Evolutionary conservation across 768 basidiomycete species (phyloP).

Genomic region (Fomitopsis serialis): DNA sequence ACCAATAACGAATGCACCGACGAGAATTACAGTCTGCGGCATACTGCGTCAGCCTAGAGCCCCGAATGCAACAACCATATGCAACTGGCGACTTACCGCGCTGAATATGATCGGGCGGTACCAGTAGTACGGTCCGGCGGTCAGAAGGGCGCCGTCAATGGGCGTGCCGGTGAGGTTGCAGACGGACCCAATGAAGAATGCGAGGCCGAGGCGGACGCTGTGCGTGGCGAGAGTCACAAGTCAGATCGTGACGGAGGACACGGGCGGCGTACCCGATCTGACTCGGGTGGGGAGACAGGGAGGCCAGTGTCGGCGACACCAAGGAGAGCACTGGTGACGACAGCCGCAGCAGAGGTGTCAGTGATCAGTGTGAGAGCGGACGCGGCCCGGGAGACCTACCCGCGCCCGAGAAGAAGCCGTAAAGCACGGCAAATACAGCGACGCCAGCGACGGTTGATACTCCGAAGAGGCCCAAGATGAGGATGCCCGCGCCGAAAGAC

Average conservation of each 20-base stretch:
- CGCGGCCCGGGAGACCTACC: slow-evolving; percentile 19
- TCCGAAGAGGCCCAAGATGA: slow-evolving; percentile 34
- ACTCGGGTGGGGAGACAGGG: neutral
- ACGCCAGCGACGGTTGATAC: slow-evolving; percentile 30
- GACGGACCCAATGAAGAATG: slow-evolving; percentile 12
- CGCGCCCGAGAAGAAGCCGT: slow-evolving; percentile 43
- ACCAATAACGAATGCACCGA: too few species aligned
- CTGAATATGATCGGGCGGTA: slow-evolving; percentile 16
- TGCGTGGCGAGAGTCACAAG: slow-evolving; percentile 11
- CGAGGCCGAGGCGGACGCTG: slow-evolving; percentile 16
- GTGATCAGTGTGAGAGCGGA: too few species aligned
- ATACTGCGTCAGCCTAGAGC: too few species aligned
- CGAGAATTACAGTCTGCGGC: too few species aligned
- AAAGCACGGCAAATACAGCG: slow-evolving; percentile 36
- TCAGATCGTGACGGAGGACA: neutral
- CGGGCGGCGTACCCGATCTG: slow-evolving; percentile 9
- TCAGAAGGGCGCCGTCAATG: slow-evolving; percentile 18
- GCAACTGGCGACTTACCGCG: slow-evolving; percentile 8
- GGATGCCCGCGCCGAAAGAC: slow-evolving; percentile 28
- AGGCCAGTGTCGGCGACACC: slow-evolving; percentile 9
- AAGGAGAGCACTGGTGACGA: slow-evolving; percentile 6
- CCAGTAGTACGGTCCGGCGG: slow-evolving; percentile 7
- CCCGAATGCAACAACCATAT: too few species aligned
- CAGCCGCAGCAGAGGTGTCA: neutral
- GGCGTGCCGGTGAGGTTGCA: slow-evolving; percentile 19